phyloP scores from a whole-genome alignment of 1,139 yeast genomes.

The Blastobotrys buckinghamii region DNA sequence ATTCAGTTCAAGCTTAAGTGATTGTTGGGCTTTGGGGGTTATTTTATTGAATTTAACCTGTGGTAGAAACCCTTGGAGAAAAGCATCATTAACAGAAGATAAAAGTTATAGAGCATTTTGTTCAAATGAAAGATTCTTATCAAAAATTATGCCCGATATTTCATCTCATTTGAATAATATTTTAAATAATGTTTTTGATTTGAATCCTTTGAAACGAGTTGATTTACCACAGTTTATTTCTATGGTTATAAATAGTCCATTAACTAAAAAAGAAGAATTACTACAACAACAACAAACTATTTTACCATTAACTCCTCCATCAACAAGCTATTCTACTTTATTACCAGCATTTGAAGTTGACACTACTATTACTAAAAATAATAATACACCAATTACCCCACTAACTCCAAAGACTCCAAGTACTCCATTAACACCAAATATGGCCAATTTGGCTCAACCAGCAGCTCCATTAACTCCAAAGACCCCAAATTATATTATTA shows the following conservation, averaged over 20 bases:
- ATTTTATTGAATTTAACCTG: slow-evolving; percentile 74
- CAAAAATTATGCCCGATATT: slow-evolving; percentile 56
- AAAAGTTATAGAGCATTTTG: slow-evolving; percentile 50
- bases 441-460: neutral
- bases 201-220: slow-evolving; percentile 62
- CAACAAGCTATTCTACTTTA: neutral
- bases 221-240: slow-evolving; percentile 41
- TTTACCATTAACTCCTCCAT: neutral
- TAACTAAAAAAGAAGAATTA: slow-evolving; percentile 1
- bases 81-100: slow-evolving; percentile 59
- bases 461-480: too few species aligned
- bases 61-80: slow-evolving; percentile 88
- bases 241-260: slow-evolving; percentile 22
- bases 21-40: slow-evolving; percentile 85
- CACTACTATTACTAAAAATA: too few species aligned
- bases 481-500: too few species aligned
- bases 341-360: slow-evolving; percentile 5
- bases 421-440: too few species aligned
- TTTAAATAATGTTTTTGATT: slow-evolving; percentile 48
- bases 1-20: slow-evolving; percentile 60
- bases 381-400: too few species aligned
- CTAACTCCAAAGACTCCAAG: neutral
- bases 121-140: slow-evolving; percentile 46
- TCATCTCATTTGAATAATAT: slow-evolving; percentile 54
- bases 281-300: neutral